phyloP scores from a whole-genome alignment of 805 yeast genomes.

The Starmerella gropengiesseri region DNA sequence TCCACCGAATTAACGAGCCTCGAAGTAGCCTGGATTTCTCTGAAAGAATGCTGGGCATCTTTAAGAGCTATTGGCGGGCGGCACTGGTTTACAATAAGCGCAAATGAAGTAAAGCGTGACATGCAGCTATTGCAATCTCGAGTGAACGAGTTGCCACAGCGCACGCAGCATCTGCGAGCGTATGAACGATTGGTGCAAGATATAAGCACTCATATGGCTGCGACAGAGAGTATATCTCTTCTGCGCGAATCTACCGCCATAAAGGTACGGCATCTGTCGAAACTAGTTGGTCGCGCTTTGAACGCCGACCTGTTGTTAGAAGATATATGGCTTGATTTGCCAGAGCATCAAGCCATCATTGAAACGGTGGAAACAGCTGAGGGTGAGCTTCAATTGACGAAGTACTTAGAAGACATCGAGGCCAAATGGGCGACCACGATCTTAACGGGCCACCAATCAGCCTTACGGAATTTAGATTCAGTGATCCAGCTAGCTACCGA shows the following conservation, averaged over 20 bases:
- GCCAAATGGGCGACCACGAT: slow-evolving; percentile 44
- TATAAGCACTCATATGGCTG: background rate
- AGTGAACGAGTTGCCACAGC: slow-evolving; percentile 1
- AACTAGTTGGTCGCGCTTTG: slow-evolving; percentile 23
- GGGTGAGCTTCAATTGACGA: slow-evolving; percentile 59
- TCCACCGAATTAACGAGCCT: background rate
- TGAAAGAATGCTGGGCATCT: background rate
- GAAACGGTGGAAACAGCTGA: slow-evolving; percentile 51
- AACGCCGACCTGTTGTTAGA: slow-evolving; percentile 36
- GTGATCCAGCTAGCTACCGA: slow-evolving; percentile 49
- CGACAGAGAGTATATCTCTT: slow-evolving; percentile 26
- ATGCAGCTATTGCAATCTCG: background rate
- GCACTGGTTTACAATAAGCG: background rate
- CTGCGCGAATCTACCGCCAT: slow-evolving; percentile 42
- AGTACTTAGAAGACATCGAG: slow-evolving; percentile 41
- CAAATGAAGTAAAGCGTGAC: background rate
- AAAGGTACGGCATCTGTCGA: slow-evolving; percentile 57
- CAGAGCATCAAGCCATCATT: slow-evolving; percentile 40
- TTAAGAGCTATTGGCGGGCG: background rate
- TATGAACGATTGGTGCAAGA: background rate
- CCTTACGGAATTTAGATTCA: slow-evolving; percentile 58
- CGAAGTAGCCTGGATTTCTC: slow-evolving; percentile 3
- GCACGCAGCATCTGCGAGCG: slow-evolving; percentile 1
- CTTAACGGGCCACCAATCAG: slow-evolving; percentile 43
- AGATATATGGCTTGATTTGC: slow-evolving; percentile 42